Base-by-base conservation (phyloP, 2,329 filamentous ascomycete genomes). In the Trichophyton simii region DNA sequence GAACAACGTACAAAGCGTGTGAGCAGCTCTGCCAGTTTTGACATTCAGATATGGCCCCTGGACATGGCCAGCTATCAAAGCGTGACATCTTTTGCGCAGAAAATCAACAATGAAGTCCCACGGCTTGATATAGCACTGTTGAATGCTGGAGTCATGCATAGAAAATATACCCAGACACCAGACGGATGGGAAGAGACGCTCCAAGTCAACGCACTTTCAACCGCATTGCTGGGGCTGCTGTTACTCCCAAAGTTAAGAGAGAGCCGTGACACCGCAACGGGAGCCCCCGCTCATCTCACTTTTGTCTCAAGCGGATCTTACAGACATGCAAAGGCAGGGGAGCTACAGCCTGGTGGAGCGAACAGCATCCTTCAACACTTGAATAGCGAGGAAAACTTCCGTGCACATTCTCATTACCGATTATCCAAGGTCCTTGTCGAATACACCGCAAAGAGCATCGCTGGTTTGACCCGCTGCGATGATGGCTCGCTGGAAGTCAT, bases 201-300 rank as follows among this genome's bases (percentile, higher is more conserved):
- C 9, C 82, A 85, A 67, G 79, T 84, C 65, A 85, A 85, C 66
- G 75, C 78, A 0, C 70, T 86, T 1, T 82, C 81, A 1, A 85
- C 81, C 0, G 74, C 77, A 5, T 72, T 84, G 0, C 70, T 86
- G 5, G 80, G 75, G 0, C 64, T 84, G 2, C 68, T 83, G 1
- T 72, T 86, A 9, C 70, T 82, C 1, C 79, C 78, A 0, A 77
- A 78, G 59, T 67, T 82, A 11, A 68, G 70, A 25, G 68, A 66
- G 5, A 73, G 72, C 52, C 72, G 74, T 18, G 67, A 69, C 3
- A 58, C 59, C 1, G 64, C 68, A 2, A 66, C 68, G 0, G 58
- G 57, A 3, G 15, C 8, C 2, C 69, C 72, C 1, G 69, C 75
- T 0, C 75, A 79, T 64, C 68, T 81, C 7, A 75, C 73, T 0